Base-by-base conservation (phyloP, 768 basidiomycete genomes). In the Kwoniella pini region DNA sequence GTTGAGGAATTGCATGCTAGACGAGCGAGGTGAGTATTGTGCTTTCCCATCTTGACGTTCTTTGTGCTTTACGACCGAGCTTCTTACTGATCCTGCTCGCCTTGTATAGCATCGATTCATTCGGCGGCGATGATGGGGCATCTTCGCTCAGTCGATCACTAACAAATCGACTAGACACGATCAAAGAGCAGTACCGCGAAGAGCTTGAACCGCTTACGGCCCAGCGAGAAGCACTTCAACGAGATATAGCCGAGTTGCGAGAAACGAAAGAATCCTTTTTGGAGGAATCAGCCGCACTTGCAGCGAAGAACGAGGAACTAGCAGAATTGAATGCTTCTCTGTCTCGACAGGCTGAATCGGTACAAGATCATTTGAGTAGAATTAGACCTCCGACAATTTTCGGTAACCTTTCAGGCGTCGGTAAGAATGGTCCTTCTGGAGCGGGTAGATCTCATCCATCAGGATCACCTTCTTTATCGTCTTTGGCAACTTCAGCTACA, bases 251-350 rank as follows among this genome's bases (percentile, higher is more conserved):
- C 2, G 94, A 98, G 69, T 86, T 99, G 49, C 87, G 86, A 72
- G 88, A 89, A 15, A 86, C 89, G 0, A 85, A 91, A 30, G 92
- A 96, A 65, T 84, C 87, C 40, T 88, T 89, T 79, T 80, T 94
- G 39, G 94, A 95, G 71, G 96, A 99, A 80, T 90, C 92, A 0
- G 88, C 91, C 0, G 87, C 87, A 21, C 83, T 99, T 50, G 91
- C 91, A 74, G 87, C 87, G 5, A 86, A 92, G 48, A 98, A 98
- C 79, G 92, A 94, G 70, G 90, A 94, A 75, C 83, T 99, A 5
- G 88, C 89, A 1, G 89, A 92, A 76, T 84, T 97, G 43, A 89
- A 89, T 65, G 84, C 87, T 4, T 88, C 91, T 30, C 90, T 94
- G 64, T 80, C 85, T 10, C 86, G 90, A 33, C 87, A 90, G 61